Evolutionary conservation across 768 basidiomycete species (phyloP), one percentile per base, ranked within the genome.

Genomic region (Termitomyces bulborhizus): DNA sequence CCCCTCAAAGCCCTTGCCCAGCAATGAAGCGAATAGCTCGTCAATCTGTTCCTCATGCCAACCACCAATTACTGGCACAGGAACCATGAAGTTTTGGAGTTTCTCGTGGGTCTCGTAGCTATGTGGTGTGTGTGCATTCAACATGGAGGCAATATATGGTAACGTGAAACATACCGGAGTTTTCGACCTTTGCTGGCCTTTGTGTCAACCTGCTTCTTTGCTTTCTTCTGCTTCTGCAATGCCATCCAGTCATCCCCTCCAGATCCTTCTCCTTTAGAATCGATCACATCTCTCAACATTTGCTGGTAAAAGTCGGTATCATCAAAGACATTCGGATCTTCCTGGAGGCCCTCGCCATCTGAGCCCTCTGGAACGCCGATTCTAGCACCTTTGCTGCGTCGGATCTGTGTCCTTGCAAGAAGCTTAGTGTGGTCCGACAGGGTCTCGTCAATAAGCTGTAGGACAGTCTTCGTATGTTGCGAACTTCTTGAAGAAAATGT

Each of bases 21-120:
- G 76, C 43, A 99, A 69, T 29, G 90, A 92, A 26, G 84, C 79
- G 70, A 99, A 98, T 52, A 98, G 71, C 67, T 98, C 96, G 65
- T 99, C 95, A 52, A 94, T 81, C 72, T 98, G 97, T 65, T 93
- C 93, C 57, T 98, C 93, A 60, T 96, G 93, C 97, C 97, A 99
- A 53, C 73, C 79, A 29, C 83, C 84, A 34, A 71, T 67, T 13
- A 75, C 66, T 6, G 82, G 80, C 12, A 94, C 85, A 6, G 96
- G 96, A 1, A 94, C 91, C 88, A 96, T 96, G 67, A 98, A 98
- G 69, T 94, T 93, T 68, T 94, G 91, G 48, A 97, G 74, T 73
- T 97, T 98, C 63, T 98, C 94, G 65, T 98, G 97, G 1, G 91
- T 85, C 60, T 96, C 89, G 68, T 93, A 97, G 53, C 91, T 90